Evolutionary conservation across 2,329 filamentous ascomycete species (phyloP).

Genomic region (Gliomastix tumulicola): DNA sequence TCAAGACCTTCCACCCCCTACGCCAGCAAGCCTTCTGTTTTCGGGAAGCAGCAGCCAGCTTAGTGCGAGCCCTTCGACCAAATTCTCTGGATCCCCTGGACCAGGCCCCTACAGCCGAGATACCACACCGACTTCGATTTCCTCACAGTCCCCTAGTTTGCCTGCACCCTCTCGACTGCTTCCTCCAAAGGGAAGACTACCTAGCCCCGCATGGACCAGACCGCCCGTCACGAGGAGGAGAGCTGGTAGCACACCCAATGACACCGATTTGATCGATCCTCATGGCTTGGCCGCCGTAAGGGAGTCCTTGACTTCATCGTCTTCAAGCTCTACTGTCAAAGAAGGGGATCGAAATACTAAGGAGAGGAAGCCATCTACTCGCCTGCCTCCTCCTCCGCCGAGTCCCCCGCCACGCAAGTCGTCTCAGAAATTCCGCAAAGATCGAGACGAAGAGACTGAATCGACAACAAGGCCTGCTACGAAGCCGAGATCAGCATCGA

Average conservation of each 20-base stretch:
- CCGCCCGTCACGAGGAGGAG: slow-evolving; percentile 55
- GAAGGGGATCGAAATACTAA: slow-evolving; percentile 36
- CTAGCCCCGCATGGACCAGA: slow-evolving; percentile 47
- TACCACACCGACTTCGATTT: slow-evolving; percentile 72
- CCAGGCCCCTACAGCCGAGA: slow-evolving; percentile 67
- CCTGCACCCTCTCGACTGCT: slow-evolving; percentile 39
- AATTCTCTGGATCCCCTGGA: slow-evolving; percentile 66
- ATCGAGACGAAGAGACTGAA: slow-evolving; percentile 22
- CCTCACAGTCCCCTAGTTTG: slow-evolving; percentile 64
- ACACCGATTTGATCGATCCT: slow-evolving; percentile 40
- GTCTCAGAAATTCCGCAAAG: slow-evolving; percentile 44
- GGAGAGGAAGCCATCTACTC: slow-evolving; percentile 33
- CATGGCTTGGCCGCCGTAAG: slow-evolving; percentile 58
- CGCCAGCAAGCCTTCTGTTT: slow-evolving; percentile 46
- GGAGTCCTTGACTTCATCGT: slow-evolving; percentile 66
- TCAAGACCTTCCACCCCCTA: slow-evolving; percentile 60
- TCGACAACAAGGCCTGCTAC: slow-evolving; percentile 21
- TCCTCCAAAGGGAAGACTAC: slow-evolving; percentile 41
- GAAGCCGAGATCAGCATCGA: slow-evolving; percentile 22
- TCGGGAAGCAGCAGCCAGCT: slow-evolving; percentile 49
- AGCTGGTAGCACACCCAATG: slow-evolving; percentile 46
- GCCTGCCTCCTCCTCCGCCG: slow-evolving; percentile 40
- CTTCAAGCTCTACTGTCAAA: slow-evolving; percentile 62
- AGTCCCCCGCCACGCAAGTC: slow-evolving; percentile 58
- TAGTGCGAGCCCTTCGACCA: slow-evolving; percentile 64